Evolutionary conservation across 2,329 filamentous ascomycete genomes (phyloP), one percentile per base, ranked within the genome.

Genomic region (Venturia pyrina): DNA sequence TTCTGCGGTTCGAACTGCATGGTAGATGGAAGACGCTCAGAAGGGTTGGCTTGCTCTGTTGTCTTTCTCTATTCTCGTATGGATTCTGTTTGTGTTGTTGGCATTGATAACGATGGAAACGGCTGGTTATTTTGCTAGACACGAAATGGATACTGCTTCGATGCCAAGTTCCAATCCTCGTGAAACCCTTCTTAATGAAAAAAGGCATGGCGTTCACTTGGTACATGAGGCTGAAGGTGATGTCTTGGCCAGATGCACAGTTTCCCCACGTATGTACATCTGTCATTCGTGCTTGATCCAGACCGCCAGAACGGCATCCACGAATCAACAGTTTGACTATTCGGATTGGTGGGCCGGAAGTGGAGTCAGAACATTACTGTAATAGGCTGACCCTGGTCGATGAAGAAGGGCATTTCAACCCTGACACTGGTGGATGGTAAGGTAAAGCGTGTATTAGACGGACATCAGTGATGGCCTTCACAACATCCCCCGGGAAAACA

Each of bases 81-180:
- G 53, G 53, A 59, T 59, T 37, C 28, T 34, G 28, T 59, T 6
- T 59, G 53, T 59, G 28, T n/a, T 59, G 28, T 37, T 59, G 53
- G 53, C 5, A 17, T 37, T 28, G 53, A 34, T 59, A 15, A 59
- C 53, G 53, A 59, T 37, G 53, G 53, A 13, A 37, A 37, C 53
- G 53, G 53, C 53, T 37, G 17, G 53, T 15, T 59, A 34, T 37
- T 28, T 4, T 59, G 53, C 15, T n/a, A 59, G 32, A 37, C 5
- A 59, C 37, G 53, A 37, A 59, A 59, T 59, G 53, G 28, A 59
- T 11, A 59, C 53, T 37, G 53, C 17, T 59, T 59, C 32, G 53
- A 59, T 11, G 53, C 37, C 19, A 24, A 59, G 5, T 13, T 32
- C 21, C 48, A 15, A 53, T n/a, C 21, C 13, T 4, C 48, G 10